Percentiles rank a stretch among this genome's conserved stretches.
These are phyloP conservation scores for Fusarium abutilonis DNA, from an alignment of 2,329 filamentous ascomycete species.

Conservation along the genomic window DNA sequence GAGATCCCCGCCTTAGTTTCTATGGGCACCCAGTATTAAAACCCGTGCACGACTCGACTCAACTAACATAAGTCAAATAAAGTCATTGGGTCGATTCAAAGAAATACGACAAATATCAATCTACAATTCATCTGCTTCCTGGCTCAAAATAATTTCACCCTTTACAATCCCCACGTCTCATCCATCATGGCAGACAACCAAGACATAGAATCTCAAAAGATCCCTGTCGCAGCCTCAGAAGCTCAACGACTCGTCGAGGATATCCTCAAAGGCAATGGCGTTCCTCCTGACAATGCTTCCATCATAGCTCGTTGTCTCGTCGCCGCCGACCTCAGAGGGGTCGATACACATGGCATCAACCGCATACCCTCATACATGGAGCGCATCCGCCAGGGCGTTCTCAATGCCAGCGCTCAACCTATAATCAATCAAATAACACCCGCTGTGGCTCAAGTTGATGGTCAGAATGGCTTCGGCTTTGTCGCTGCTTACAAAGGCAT, in stretches of 20 bases:
- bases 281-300: slow-evolving; percentile 65
- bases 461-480: slow-evolving; percentile 79
- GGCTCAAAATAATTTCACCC: background rate
- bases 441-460: slow-evolving; percentile 74
- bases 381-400: slow-evolving; percentile 74
- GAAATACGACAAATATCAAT: background rate
- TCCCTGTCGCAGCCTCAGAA: slow-evolving; percentile 53
- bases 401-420: slow-evolving; percentile 69
- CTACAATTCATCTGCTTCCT: background rate
- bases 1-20: slow-evolving; percentile 12
- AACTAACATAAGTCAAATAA: background rate
- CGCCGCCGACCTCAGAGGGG: slow-evolving; percentile 78
- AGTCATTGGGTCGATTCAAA: no score
- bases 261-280: slow-evolving; percentile 69
- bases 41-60: background rate
- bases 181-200: slow-evolving; percentile 29
- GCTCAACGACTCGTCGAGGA: slow-evolving; percentile 60
- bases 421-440: slow-evolving; percentile 71
- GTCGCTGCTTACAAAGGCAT: slow-evolving; percentile 74
- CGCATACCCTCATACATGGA: slow-evolving; percentile 81
- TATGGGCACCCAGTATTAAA: slow-evolving; percentile 9
- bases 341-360: slow-evolving; percentile 82
- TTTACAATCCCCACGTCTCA: background rate
- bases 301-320: slow-evolving; percentile 75
- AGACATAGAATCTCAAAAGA: slow-evolving; percentile 27